A percentile compares a stretch with the other conserved stretches of the same genome.
Conservation (phyloP, 2,329 filamentous ascomycete genomes). For the Hirsutella thompsonii region DNA sequence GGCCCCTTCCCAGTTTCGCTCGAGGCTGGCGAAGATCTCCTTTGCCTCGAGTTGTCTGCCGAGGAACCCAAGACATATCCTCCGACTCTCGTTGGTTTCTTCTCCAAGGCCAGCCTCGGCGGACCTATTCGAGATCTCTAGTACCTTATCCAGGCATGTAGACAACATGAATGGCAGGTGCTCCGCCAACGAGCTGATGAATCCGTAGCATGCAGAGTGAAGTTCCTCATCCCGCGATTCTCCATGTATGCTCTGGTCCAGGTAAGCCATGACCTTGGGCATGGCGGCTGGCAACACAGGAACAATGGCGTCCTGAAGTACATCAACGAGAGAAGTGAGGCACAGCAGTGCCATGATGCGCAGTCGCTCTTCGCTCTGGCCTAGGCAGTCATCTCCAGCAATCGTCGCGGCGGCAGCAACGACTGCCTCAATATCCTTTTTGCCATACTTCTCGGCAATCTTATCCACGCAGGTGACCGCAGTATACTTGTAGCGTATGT, state of each 20-base stretch:
- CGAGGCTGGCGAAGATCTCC: constrained; percentile 60
- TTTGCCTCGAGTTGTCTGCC: constrained; percentile 68
- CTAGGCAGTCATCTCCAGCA: constrained; percentile 62
- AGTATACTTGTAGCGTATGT: constrained; percentile 68
- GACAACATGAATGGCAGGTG: constrained; percentile 86
- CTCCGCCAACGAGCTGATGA: constrained; percentile 68
- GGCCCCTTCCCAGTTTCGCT: constrained; percentile 59
- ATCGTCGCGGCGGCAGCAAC: constrained; percentile 65
- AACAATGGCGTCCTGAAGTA: constrained; percentile 75
- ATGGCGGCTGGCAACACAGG: constrained; percentile 69
- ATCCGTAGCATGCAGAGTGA: constrained; percentile 70
- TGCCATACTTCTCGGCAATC: constrained; percentile 89
- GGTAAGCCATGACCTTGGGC: constrained; percentile 56
- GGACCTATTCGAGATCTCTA: constrained; percentile 61
- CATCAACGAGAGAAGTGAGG: constrained; percentile 78
- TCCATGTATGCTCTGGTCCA: constrained; percentile 47
- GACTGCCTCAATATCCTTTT: constrained; percentile 72
- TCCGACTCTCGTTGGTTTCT: constrained; percentile 50
- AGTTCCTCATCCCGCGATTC: constrained; percentile 46
- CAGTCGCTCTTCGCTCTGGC: constrained; percentile 57
- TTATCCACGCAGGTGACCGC: constrained; percentile 84
- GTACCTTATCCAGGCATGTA: constrained; percentile 56
- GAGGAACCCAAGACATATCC: constrained; percentile 58
- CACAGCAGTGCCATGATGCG: constrained; percentile 79
- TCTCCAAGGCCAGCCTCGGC: constrained; percentile 48